Percentiles rank a stretch among this genome's conserved stretches.
These are phyloP conservation scores for Aureobasidium leucospermi DNA, from an alignment of 2,329 filamentous ascomycete genomes.

Conservation along the genomic window DNA sequence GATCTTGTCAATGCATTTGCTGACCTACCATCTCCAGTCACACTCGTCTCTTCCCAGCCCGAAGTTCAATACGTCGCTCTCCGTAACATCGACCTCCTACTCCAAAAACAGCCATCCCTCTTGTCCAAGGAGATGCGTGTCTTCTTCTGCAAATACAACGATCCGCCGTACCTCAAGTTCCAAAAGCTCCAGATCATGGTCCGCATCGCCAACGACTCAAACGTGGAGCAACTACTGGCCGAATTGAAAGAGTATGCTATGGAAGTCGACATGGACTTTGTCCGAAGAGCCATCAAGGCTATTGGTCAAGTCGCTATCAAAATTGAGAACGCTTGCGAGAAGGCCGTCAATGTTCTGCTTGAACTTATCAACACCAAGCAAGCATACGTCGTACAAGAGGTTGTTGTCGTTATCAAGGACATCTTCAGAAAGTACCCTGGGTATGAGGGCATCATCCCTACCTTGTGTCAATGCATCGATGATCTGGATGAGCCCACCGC, in stretches of 20 bases:
- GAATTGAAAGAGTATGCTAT: conserved; percentile 96
- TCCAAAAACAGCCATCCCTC: conserved; percentile 94
- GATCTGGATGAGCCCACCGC: conserved; percentile 93
- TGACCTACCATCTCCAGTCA: conserved; percentile 54
- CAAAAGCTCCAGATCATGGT: conserved; percentile 99
- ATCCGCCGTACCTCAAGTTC: conserved; percentile 93
- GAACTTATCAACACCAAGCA: conserved; percentile 96
- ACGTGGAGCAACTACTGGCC: conserved; percentile 87
- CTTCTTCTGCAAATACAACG: conserved; percentile 99
- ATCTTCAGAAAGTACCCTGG: conserved; percentile 96
- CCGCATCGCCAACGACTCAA: conserved; percentile 93
- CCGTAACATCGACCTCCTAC: conserved; percentile 87
- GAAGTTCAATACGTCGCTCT: conserved; percentile 98
- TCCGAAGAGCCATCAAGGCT: conserved; percentile 84
- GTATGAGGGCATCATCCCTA: conserved; percentile 96
- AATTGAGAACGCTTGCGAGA: conserved; percentile 89
- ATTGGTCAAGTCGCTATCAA: conserved; percentile 99
- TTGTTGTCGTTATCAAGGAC: conserved; percentile 97
- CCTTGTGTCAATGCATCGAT: conserved; percentile 91
- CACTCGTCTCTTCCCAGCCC: conserved; percentile 86
- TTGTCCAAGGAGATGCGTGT: conserved; percentile 95
- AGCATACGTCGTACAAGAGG: conserved; percentile 98
- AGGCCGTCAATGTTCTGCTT: conserved; percentile 86
- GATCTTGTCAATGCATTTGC: neutral
- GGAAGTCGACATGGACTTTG: conserved; percentile 99